phyloP scores from a whole-genome alignment of 2,329 filamentous ascomycete species.

The Xylaria sp. region DNA sequence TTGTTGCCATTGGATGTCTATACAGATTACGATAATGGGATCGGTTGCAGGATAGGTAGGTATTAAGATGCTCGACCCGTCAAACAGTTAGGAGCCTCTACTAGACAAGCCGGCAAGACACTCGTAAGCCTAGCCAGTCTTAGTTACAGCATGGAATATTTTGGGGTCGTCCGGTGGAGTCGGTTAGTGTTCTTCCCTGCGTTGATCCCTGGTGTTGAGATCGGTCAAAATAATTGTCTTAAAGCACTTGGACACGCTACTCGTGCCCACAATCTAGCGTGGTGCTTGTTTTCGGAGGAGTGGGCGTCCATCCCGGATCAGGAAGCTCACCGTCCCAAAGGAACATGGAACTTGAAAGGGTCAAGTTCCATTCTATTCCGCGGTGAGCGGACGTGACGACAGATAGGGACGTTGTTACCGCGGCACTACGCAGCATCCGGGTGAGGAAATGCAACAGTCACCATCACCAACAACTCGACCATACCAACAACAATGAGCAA shows the following conservation, averaged over 20 bases:
- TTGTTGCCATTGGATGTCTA: not conserved
- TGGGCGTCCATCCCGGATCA: slow-evolving; percentile 24
- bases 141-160: not conserved
- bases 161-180: not conserved
- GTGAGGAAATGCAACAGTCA: slow-evolving; percentile 12
- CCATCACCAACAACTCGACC: not conserved
- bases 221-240: no score
- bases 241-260: no score
- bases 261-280: no score
- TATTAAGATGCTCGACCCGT: not conserved
- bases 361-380: slow-evolving; percentile 17
- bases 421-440: not conserved
- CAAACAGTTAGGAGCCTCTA: not conserved
- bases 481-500: no score
- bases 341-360: not conserved
- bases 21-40: not conserved
- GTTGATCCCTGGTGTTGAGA: not conserved
- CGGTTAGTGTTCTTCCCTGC: not conserved
- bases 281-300: not conserved
- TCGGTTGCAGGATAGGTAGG: not conserved
- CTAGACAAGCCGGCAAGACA: not conserved
- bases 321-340: slow-evolving; percentile 30
- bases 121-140: not conserved
- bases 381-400: no score
- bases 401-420: no score